These are phyloP conservation scores for Polytolypa hystricis DNA, from an alignment of 2,329 filamentous ascomycete genomes.

Conservation along the genomic window DNA sequence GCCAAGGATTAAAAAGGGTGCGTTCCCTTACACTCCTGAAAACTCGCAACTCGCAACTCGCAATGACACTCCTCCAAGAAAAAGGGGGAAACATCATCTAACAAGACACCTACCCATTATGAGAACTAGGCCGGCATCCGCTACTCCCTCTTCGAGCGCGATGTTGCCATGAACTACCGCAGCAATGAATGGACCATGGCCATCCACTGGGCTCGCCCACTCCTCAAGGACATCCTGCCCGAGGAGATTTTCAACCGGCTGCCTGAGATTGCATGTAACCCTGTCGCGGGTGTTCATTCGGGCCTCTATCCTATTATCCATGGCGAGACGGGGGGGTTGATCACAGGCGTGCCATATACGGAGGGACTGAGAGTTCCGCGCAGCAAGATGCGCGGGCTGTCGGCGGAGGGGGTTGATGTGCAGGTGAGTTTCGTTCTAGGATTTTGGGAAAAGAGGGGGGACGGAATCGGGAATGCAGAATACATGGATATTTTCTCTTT, in stretches of 20 bases:
- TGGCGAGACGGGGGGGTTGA: slow-evolving; percentile 14
- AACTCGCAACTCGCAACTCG: no score
- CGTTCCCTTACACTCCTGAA: no score
- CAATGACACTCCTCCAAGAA: no score
- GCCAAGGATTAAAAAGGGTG: no score
- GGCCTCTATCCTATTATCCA: slow-evolving; percentile 15
- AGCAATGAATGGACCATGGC: slow-evolving; percentile 20
- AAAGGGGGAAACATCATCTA: no score
- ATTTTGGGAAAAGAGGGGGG: not conserved
- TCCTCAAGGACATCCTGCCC: slow-evolving; percentile 14
- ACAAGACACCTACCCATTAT: no score
- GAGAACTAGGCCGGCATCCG: not conserved
- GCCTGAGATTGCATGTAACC: slow-evolving; percentile 13
- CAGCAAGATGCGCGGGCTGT: slow-evolving; percentile 15
- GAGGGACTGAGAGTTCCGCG: slow-evolving; percentile 15
- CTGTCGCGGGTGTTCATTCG: slow-evolving; percentile 12
- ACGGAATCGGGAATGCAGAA: not conserved
- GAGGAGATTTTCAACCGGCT: slow-evolving; percentile 13
- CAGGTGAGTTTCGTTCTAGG: not conserved
- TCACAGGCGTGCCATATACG: slow-evolving; percentile 13
- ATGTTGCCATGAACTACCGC: not conserved
- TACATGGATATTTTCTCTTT: no score
- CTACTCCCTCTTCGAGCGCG: not conserved
- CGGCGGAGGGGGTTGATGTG: slow-evolving; percentile 14
- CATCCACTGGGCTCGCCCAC: slow-evolving; percentile 17